Conservation (phyloP, 1,284 basidiomycete genomes). For the Athelia sp. region DNA sequence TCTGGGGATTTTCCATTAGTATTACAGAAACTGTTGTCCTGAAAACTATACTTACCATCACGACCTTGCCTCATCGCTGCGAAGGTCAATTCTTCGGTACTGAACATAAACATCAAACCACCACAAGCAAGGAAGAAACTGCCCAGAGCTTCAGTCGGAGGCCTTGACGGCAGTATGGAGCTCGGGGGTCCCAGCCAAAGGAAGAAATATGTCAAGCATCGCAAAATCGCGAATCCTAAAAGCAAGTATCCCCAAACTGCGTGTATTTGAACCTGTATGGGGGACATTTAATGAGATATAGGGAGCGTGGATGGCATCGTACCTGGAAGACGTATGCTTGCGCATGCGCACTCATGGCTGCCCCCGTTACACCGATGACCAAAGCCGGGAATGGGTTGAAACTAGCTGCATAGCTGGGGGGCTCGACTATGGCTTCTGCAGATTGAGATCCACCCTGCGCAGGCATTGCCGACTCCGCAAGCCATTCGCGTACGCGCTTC, state of each 20-base stretch:
- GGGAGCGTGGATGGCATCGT: slow-evolving; percentile 7
- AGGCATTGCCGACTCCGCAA: slow-evolving; percentile 51
- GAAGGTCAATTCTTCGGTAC: slow-evolving; percentile 86
- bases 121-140: slow-evolving; percentile 87
- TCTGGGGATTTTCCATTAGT: slow-evolving; percentile 31
- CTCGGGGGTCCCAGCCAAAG: slow-evolving; percentile 79
- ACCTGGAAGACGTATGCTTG: slow-evolving; percentile 88
- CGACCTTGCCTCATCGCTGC: slow-evolving; percentile 89
- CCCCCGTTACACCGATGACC: slow-evolving; percentile 89
- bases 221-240: slow-evolving; percentile 71
- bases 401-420: slow-evolving; percentile 70
- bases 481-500: slow-evolving; percentile 62
- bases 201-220: slow-evolving; percentile 92
- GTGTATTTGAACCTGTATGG: slow-evolving; percentile 77
- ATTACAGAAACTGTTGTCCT: not conserved
- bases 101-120: slow-evolving; percentile 89
- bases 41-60: slow-evolving; percentile 56
- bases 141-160: slow-evolving; percentile 89
- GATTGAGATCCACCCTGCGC: slow-evolving; percentile 29
- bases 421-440: slow-evolving; percentile 48
- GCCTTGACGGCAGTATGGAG: slow-evolving; percentile 83
- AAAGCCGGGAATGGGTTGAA: slow-evolving; percentile 96
- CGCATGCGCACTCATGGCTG: slow-evolving; percentile 93
- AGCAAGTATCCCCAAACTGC: slow-evolving; percentile 90
- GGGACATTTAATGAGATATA: slow-evolving; percentile 3